Percentiles rank a stretch among this genome's conserved stretches.
These are phyloP conservation scores for Metschnikowia lochheadii DNA, from an alignment of 805 yeast genomes.

Conservation along the genomic window DNA sequence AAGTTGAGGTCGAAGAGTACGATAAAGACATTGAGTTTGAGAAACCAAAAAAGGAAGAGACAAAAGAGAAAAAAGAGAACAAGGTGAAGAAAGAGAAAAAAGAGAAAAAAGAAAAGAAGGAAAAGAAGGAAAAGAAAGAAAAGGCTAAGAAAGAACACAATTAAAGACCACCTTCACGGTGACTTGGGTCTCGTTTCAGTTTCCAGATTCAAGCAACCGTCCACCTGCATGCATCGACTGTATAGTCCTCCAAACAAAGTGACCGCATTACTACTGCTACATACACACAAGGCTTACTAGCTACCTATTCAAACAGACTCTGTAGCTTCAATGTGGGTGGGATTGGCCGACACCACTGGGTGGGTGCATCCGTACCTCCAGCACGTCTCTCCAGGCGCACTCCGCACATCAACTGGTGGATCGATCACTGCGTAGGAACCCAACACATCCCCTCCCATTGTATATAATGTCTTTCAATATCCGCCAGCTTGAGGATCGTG, in stretches of 20 bases:
- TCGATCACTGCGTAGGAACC: neutral
- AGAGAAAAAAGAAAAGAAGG: constrained; percentile 17
- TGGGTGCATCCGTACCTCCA: constrained; percentile 1
- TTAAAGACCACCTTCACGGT: neutral
- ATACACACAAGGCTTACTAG: too few relatives aligned
- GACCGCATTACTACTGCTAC: neutral
- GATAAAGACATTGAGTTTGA: constrained; percentile 25
- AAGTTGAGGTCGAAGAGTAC: constrained; percentile 39
- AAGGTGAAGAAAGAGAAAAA: constrained; percentile 18
- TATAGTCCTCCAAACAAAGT: neutral
- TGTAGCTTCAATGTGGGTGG: neutral
- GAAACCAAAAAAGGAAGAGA: constrained; percentile 25
- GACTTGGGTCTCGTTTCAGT: too few relatives aligned
- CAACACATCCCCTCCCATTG: neutral
- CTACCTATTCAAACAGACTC: too few relatives aligned
- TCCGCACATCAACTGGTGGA: neutral
- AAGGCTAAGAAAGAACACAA: constrained; percentile 18
- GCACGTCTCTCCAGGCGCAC: neutral
- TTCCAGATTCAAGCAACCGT: neutral
- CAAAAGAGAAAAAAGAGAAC: constrained; percentile 24
- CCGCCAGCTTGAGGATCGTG: constrained; percentile 36
- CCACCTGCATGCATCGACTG: neutral
- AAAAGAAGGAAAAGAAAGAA: constrained; percentile 20
- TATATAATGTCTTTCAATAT: constrained; percentile 22
- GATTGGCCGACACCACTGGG: neutral